A percentile compares a stretch with the other conserved stretches of the same genome.
These are phyloP conservation scores for Chamaecyparis obtusa DNA, from an alignment of 75 land plant genomes.

Conservation along the genomic window DNA sequence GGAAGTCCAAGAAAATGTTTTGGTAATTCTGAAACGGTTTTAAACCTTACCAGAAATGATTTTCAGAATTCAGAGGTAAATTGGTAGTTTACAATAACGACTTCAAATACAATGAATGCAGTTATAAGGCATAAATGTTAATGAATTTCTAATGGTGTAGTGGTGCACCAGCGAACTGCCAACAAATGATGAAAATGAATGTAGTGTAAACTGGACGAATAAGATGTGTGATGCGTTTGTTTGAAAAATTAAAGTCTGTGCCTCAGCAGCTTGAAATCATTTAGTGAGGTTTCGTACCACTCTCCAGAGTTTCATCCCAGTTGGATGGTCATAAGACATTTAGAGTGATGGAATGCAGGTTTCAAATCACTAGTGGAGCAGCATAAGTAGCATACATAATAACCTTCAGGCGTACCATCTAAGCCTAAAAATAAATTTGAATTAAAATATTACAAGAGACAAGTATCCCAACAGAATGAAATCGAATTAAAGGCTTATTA, in stretches of 20 bases:
- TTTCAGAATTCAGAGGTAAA: not conserved
- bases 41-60: not conserved
- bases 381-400: not conserved
- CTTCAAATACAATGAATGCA: not conserved
- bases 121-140: not conserved
- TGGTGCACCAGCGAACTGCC: not conserved
- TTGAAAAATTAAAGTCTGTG: too few species aligned
- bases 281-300: not conserved
- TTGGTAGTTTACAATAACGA: not conserved
- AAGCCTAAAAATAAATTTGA: not conserved
- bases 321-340: not conserved
- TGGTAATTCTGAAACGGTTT: not conserved
- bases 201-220: too few species aligned
- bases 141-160: not conserved
- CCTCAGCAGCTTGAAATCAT: too few species aligned
- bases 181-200: too few species aligned
- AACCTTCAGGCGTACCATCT: not conserved
- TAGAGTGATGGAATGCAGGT: too few species aligned
- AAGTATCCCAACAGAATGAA: not conserved
- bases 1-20: not conserved
- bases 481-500: not conserved
- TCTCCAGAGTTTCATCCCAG: not conserved
- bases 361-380: not conserved
- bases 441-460: not conserved
- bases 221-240: too few species aligned